These are phyloP conservation scores for Aethionema arabicum DNA, from an alignment of 345 rosid species.

Conservation along the genomic window DNA sequence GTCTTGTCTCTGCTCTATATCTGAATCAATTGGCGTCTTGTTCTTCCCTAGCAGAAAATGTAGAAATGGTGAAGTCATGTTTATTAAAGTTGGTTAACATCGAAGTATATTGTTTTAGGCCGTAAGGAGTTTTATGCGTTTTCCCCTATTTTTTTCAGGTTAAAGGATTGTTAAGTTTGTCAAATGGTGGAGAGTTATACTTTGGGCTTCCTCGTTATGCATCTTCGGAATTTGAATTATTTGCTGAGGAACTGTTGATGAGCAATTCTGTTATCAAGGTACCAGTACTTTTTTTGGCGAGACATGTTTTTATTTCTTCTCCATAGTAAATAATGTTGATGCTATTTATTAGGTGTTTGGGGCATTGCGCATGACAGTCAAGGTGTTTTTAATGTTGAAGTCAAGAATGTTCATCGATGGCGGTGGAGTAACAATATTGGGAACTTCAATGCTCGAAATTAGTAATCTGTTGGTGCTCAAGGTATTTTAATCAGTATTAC, in stretches of 20 bases:
- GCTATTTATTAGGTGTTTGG: conserved; percentile 74
- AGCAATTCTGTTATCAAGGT: conserved; percentile 86
- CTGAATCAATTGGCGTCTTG: neutral
- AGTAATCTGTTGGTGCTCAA: conserved; percentile 89
- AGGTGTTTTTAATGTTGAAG: conserved; percentile 96
- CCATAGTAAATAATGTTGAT: conserved; percentile 21
- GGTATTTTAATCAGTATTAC: conserved; percentile 45
- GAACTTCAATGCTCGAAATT: conserved; percentile 88
- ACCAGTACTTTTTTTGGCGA: conserved; percentile 5
- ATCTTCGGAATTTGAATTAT: conserved; percentile 86
- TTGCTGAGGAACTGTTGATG: conserved; percentile 92
- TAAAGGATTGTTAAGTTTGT: conserved; percentile 82
- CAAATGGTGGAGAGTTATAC: conserved; percentile 67
- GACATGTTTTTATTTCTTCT: neutral
- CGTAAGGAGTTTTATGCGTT: neutral
- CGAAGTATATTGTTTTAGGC: neutral
- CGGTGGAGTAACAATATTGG: conserved; percentile 74
- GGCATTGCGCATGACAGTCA: conserved; percentile 93
- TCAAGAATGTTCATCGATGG: conserved; percentile 88
- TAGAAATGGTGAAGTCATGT: neutral
- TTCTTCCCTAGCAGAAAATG: conserved; percentile 3
- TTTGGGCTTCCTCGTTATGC: conserved; percentile 88
- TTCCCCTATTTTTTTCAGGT: conserved; percentile 48
- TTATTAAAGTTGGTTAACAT: neutral
- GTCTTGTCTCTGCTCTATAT: neutral